Conservation (phyloP, 805 yeast genomes). For the Barnettozyma wickerhamii region DNA sequence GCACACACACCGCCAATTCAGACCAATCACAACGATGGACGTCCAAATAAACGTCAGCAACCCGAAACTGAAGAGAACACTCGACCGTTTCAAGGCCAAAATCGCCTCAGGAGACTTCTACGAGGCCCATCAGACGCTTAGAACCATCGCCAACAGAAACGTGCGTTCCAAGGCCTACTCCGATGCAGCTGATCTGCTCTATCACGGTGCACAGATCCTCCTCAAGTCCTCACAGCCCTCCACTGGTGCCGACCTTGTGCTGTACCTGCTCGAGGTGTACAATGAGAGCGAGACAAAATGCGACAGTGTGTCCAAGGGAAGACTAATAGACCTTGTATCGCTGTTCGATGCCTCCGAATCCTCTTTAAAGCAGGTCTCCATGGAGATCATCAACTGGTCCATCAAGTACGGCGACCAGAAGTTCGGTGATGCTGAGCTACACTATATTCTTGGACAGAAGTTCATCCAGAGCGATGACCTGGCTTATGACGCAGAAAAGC, state of each 20-base stretch:
- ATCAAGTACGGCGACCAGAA: constrained; percentile 41
- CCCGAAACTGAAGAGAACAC: constrained; percentile 50
- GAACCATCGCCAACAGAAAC: constrained; percentile 86
- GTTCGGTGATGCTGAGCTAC: constrained; percentile 73
- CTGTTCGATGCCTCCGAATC: constrained; percentile 47
- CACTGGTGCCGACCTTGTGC: constrained; percentile 72
- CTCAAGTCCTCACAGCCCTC: constrained; percentile 70
- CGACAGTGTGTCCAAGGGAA: constrained; percentile 40
- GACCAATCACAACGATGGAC: constrained; percentile 2
- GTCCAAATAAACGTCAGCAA: constrained; percentile 16
- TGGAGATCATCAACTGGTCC: constrained; percentile 67
- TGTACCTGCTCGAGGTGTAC: constrained; percentile 69
- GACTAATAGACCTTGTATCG: constrained; percentile 43
- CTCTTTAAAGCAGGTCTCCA: constrained; percentile 60
- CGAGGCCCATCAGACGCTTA: constrained; percentile 93
- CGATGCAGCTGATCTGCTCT: constrained; percentile 71
- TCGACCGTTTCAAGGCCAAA: constrained; percentile 61
- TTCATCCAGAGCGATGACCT: constrained; percentile 44
- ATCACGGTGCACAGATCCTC: constrained; percentile 65
- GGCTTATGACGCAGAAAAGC: constrained; percentile 67
- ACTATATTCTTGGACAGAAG: constrained; percentile 68
- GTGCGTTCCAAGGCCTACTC: constrained; percentile 61
- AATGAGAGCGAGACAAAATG: constrained; percentile 43
- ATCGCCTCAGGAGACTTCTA: constrained; percentile 75
- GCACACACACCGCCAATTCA: not conserved